phyloP scores from a whole-genome alignment of 345 rosid genomes.

The Nasturtium officinale region DNA sequence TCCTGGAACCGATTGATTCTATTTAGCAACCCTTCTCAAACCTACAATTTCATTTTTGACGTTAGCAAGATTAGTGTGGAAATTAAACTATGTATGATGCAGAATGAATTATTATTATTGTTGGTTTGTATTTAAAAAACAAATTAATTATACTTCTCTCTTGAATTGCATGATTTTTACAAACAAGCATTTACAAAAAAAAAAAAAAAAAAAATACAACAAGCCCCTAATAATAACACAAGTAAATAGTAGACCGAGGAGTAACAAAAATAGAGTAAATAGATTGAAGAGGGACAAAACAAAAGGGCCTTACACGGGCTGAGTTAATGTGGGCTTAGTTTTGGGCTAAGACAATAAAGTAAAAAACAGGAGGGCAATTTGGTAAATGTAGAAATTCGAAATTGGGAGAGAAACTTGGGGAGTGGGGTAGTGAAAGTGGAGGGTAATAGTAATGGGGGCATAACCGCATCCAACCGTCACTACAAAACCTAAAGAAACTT shows the following conservation, averaged over 20 bases:
- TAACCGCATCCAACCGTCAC: slow-evolving; percentile 57
- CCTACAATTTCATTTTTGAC: background rate
- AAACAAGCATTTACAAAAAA: too few species aligned
- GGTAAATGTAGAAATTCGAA: slow-evolving; percentile 23
- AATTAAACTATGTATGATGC: background rate
- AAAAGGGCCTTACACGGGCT: slow-evolving; percentile 8
- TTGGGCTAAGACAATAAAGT: background rate
- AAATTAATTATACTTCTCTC: background rate
- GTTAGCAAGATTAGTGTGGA: background rate
- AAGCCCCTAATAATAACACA: too few species aligned
- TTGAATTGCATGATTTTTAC: background rate
- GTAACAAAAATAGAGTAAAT: too few species aligned
- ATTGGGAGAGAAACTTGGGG: slow-evolving; percentile 44
- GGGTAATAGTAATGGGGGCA: slow-evolving; percentile 39
- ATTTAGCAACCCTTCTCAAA: background rate
- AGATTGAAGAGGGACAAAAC: background rate
- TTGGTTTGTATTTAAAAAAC: too few species aligned
- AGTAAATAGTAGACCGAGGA: background rate
- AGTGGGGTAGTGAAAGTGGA: slow-evolving; percentile 45
- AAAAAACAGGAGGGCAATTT: background rate
- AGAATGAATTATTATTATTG: background rate
- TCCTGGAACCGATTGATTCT: background rate
- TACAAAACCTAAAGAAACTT: slow-evolving; percentile 33
- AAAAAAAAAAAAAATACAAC: too few species aligned
- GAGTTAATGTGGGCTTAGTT: slow-evolving; percentile 2